These are phyloP conservation scores for Cryphonectria naterciae DNA, from an alignment of 2,329 filamentous ascomycete species.

Conservation along the genomic window DNA sequence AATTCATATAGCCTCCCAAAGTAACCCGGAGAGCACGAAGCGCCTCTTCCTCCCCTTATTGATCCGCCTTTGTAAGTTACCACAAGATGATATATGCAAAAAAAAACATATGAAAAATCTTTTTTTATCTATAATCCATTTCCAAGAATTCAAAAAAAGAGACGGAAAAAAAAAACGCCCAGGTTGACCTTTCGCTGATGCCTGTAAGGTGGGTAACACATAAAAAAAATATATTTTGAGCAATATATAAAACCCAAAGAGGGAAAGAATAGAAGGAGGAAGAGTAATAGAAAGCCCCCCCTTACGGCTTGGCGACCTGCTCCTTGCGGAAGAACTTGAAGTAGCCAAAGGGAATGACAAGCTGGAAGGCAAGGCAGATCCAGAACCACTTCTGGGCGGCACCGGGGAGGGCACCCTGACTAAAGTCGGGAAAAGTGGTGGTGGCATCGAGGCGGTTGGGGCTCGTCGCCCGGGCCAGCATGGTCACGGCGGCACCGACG, in stretches of 20 bases:
- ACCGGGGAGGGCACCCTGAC: conserved; percentile 49
- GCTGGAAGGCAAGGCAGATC: conserved; percentile 61
- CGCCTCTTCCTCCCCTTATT: background rate
- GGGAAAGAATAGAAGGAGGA: conserved; percentile 13
- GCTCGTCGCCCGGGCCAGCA: conserved; percentile 62
- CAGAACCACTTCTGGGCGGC: conserved; percentile 63
- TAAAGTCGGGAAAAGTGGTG: conserved; percentile 65
- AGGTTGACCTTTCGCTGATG: conserved; percentile 27
- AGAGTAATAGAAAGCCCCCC: background rate
- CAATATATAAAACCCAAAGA: conserved; percentile 5
- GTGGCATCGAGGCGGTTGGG: conserved; percentile 65
- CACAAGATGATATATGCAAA: background rate
- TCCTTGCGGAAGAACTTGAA: conserved; percentile 62
- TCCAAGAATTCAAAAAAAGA: background rate
- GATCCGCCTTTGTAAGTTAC: background rate
- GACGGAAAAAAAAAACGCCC: conserved; percentile 17
- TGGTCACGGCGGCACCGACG: conserved; percentile 62
- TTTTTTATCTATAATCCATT: conserved; percentile 3
- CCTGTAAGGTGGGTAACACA: conserved; percentile 3
- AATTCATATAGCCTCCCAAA: conserved; percentile 7
- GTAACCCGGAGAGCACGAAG: background rate
- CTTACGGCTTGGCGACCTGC: conserved; percentile 57
- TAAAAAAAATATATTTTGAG: background rate
- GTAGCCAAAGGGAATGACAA: conserved; percentile 62
- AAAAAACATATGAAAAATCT: background rate